A percentile compares a stretch with the other conserved stretches of the same genome.
phyloP scores from a whole-genome alignment of 2,329 filamentous ascomycete species.

The Pezicula neosporulosa region DNA sequence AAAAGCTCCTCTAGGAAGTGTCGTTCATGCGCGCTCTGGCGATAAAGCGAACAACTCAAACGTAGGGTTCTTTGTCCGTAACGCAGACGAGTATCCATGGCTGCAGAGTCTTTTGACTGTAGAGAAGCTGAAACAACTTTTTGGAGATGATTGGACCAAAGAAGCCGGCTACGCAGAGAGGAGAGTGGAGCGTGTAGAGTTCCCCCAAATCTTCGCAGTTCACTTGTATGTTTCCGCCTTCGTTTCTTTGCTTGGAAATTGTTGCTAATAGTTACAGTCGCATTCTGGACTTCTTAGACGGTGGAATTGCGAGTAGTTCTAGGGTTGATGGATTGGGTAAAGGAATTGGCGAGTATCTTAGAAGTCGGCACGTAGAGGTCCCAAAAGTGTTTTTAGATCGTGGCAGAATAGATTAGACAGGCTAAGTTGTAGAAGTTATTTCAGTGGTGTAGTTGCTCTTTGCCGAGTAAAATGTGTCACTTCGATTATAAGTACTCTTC shows the following conservation, averaged over 20 bases:
- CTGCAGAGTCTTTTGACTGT: constrained; percentile 9
- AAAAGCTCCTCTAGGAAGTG: constrained; percentile 26
- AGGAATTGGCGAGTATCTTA: constrained; percentile 14
- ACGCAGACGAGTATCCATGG: constrained; percentile 14
- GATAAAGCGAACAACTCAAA: constrained; percentile 33
- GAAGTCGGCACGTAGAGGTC: constrained; percentile 13
- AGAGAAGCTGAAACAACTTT: constrained; percentile 5
- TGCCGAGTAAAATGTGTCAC: no score
- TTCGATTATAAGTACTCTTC: no score
- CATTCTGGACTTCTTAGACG: not conserved
- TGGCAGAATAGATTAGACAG: constrained; percentile 7
- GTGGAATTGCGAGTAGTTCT: not conserved
- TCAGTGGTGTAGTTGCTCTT: no score
- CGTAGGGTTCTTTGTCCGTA: constrained; percentile 29
- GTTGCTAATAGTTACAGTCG: constrained; percentile 1
- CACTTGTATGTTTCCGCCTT: constrained; percentile 5
- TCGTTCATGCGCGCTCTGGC: constrained; percentile 31
- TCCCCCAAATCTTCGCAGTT: constrained; percentile 29
- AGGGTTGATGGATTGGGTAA: constrained; percentile 15
- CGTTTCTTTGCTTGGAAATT: not conserved
- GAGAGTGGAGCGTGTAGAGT: constrained; percentile 35
- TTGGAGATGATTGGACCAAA: constrained; percentile 11
- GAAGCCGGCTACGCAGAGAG: not conserved
- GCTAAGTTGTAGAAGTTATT: not conserved
- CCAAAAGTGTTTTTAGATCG: constrained; percentile 4